Base-by-base conservation (phyloP, 345 rosid genomes). In the Eutrema yunnanense region DNA sequence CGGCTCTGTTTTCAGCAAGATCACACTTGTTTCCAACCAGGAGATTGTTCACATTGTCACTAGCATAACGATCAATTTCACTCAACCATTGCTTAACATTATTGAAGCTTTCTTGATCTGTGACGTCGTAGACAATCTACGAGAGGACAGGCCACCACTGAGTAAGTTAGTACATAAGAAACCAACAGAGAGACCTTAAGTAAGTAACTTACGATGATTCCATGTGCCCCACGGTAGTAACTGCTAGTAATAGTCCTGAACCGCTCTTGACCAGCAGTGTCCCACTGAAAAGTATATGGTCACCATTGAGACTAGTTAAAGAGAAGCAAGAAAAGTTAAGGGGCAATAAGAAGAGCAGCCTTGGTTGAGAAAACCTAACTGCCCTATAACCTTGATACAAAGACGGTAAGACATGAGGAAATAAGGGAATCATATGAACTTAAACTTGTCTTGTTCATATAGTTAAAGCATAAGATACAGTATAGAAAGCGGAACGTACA, bases 141-240 rank as follows among this genome's bases (percentile, higher is more conserved):
- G 62, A 72, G 65, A 78, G 9, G 73, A 16, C 56, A 47, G 5
- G 60, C 29, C 48, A 51, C 6, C 27, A 58, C 2, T 13, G 56
- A 51, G 5, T 34, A 41, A 41, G 53, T 69, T 5, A 53, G 66
- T 10, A 44, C 14, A 10, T 10, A 42, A 27, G 29, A 49, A 60
- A 22, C 3, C 4, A 42, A 56, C 9, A 30, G 59, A 52, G 59
- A 53, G 52, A 55, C 4, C 11, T 43, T 58, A 30, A 48, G 42
- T 33, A 37, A 37, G 55, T 32, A 66, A 73, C 87, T 70, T 79
- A 90, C 97, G 36, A 92, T 92, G 73, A 92, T 90, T 72, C 97
- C 98, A 83, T 92, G 98, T 5, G 97, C 97, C 74, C 98, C 98
- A 55, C 96, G 96, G 70, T 92, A 92, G 84, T 90, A 92, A 81